Base-by-base conservation (phyloP, 2,329 filamentous ascomycete genomes). In the Claviceps monticola region DNA sequence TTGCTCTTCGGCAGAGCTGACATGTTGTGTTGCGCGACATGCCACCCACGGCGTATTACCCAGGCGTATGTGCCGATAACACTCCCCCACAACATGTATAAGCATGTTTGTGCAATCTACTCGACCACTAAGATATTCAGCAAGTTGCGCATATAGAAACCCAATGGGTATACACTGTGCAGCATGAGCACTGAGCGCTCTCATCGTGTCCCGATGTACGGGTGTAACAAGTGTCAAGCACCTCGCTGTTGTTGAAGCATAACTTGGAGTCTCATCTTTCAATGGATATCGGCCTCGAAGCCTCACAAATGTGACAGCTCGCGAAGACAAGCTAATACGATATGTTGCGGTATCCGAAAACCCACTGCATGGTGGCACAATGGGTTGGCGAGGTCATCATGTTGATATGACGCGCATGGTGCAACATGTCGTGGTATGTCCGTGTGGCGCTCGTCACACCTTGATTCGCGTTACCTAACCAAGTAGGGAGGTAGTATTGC, bases 1-100 rank as follows among this genome's bases (percentile, higher is more conserved):
- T 66, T 21, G 61, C 58, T 74, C 66, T 67, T 11, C 34, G 9
- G 44, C 69, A 71, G 41, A 70, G 60, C 51, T 63, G 62, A 57
- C 70, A 72, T 55, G 61, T 62, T 54, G 59, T 66, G 56, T 63
- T 34, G 29, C 66, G 63, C 49, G 66, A 65, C 36, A 69, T 63
- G 23, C 68, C 67, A 46, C 68, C 67, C 67, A 69, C 67, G 57
- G 46, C 58, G 54, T 49, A 50, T 48, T 52, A 34, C 36, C 47
- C 26, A 34, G 17, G 13, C 16, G 44, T 29, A 29, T 26, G 44
- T 17, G 11, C 23, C 44, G 29, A 34, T 9, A 46, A 43, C 41
- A 7, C n/a, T 19, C 41, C 9, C 14, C 5, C 23, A 14, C 16
- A 19, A 17, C 37, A 16, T 21, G 21, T 29, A 9, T 19, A 39